These are phyloP conservation scores for Dendryphion nanum DNA, from an alignment of 2,329 filamentous ascomycete species.

Conservation along the genomic window DNA sequence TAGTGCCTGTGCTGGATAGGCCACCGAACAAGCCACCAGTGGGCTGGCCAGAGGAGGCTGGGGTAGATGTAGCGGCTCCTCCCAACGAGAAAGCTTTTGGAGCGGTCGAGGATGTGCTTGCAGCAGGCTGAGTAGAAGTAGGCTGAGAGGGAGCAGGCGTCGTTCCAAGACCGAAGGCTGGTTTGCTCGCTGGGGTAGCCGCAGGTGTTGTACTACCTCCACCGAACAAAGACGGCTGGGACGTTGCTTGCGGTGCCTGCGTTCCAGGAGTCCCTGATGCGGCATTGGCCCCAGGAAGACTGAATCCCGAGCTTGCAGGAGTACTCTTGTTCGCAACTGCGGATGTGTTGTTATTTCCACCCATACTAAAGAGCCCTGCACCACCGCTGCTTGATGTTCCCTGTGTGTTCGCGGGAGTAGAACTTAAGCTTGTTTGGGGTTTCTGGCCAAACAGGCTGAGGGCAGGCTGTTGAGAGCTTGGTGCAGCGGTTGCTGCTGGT, in stretches of 20 bases:
- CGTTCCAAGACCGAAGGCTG: conserved; percentile 9
- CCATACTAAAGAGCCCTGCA: conserved; percentile 17
- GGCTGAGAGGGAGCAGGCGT: conserved; percentile 22
- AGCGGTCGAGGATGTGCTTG: conserved; percentile 10
- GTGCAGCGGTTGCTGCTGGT: background rate
- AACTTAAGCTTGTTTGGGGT: background rate
- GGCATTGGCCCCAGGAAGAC: conserved; percentile 21
- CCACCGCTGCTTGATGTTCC: conserved; percentile 17
- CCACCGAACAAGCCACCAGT: conserved; percentile 18
- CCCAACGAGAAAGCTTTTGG: conserved; percentile 17
- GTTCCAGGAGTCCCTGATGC: conserved; percentile 28
- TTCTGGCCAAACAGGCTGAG: background rate
- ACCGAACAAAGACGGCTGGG: conserved; percentile 30
- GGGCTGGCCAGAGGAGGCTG: conserved; percentile 22
- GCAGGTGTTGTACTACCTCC: conserved; percentile 28
- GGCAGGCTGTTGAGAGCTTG: no score
- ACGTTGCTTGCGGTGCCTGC: conserved; percentile 29
- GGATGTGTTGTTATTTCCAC: conserved; percentile 22
- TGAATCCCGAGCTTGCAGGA: conserved; percentile 17
- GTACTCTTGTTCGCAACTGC: conserved; percentile 32
- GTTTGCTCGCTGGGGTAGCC: conserved; percentile 5
- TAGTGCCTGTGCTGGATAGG: conserved; percentile 3
- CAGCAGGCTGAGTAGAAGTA: conserved; percentile 21
- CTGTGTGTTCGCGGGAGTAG: no score
- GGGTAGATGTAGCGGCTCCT: conserved; percentile 13